Base-by-base conservation (phyloP, 2,329 filamentous ascomycete genomes). In the Diatrype stigma region DNA sequence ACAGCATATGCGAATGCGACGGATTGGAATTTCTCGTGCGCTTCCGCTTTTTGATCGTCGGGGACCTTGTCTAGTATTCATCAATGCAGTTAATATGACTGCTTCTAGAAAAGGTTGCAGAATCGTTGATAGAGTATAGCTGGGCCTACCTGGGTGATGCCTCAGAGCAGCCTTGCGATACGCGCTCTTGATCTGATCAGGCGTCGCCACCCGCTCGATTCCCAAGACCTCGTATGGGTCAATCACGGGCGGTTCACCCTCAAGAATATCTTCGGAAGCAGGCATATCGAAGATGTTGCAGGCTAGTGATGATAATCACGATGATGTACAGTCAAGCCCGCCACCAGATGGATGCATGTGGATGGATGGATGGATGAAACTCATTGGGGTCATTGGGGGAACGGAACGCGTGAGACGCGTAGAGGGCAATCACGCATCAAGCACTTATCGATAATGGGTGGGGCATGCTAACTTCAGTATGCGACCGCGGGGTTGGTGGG, bases 1-100 rank as follows among this genome's bases (percentile, higher is more conserved):
- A 99, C 82, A 32, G 91, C 93, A 66, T 97, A 96, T 48, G 94
- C 93, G 63, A 96, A 93, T 22, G 93, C 93, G 60, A 99, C 85
- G 60, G 87, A 79, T 70, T 99, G 94, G 69, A 99, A 99, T 49
- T 81, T 86, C 54, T 79, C 77, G 61, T 96, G 86, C 2, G 94
- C 93, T 40, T 79, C 73, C 23, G 85, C 79, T 64, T 90, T 90
- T 48, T 86, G 73, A 21, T 84, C 78, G 1, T 81, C 76, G 16
- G 82, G 59, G 3, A 85, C 89, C 74, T 96, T 96, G 79, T 96
- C 91, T 87, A 52, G 23, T 42, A n/a, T 23, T 26, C 14, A 40
- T 40, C 8, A 19, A 22, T 28, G 6, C 22, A 11, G 16, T 35
- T n/a, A 28, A 22, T 5, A 22, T 5, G 8, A 47, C 6, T 5